Conservation (phyloP, 2,329 filamentous ascomycete genomes). For the Aspergillus novofumigatus region DNA sequence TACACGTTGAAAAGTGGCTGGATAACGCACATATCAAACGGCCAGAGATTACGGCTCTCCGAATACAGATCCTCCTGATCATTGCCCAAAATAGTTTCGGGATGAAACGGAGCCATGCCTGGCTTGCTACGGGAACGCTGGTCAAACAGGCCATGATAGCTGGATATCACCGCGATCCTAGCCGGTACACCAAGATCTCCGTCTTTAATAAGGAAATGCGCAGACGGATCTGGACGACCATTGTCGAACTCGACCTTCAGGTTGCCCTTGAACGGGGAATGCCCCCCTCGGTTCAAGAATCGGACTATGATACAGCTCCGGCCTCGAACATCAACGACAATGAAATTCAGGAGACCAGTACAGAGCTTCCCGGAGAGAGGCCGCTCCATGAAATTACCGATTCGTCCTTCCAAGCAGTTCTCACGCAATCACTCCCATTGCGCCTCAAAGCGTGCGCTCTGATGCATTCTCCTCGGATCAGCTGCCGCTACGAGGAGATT, state of each 20-base stretch:
- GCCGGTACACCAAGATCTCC: slow-evolving; percentile 30
- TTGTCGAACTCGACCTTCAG: slow-evolving; percentile 55
- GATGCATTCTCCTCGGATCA: slow-evolving; percentile 36
- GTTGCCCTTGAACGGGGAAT: slow-evolving; percentile 54
- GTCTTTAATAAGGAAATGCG: slow-evolving; percentile 45
- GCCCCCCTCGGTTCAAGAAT: slow-evolving; percentile 42
- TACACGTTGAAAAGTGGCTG: slow-evolving; percentile 83
- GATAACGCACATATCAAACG: slow-evolving; percentile 67
- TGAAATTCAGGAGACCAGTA: slow-evolving; percentile 38
- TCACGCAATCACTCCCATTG: slow-evolving; percentile 28
- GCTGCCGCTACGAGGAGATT: slow-evolving; percentile 39
- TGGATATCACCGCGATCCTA: slow-evolving; percentile 47
- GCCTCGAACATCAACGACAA: slow-evolving; percentile 51
- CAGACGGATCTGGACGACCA: slow-evolving; percentile 54
- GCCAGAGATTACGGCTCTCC: slow-evolving; percentile 47
- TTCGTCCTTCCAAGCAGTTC: slow-evolving; percentile 31
- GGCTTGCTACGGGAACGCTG: slow-evolving; percentile 49
- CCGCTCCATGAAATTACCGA: slow-evolving; percentile 34
- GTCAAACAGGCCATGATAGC: slow-evolving; percentile 51
- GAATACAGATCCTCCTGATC: slow-evolving; percentile 49
- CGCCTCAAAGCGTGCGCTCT: slow-evolving; percentile 30
- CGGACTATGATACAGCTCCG: slow-evolving; percentile 46
- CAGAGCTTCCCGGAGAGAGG: slow-evolving; percentile 26
- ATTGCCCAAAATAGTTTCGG: slow-evolving; percentile 49
- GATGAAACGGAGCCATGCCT: slow-evolving; percentile 52